Percentiles rank a stretch among this genome's conserved stretches.
phyloP scores from a whole-genome alignment of 768 basidiomycete genomes.

The Suillus ampliporus region DNA sequence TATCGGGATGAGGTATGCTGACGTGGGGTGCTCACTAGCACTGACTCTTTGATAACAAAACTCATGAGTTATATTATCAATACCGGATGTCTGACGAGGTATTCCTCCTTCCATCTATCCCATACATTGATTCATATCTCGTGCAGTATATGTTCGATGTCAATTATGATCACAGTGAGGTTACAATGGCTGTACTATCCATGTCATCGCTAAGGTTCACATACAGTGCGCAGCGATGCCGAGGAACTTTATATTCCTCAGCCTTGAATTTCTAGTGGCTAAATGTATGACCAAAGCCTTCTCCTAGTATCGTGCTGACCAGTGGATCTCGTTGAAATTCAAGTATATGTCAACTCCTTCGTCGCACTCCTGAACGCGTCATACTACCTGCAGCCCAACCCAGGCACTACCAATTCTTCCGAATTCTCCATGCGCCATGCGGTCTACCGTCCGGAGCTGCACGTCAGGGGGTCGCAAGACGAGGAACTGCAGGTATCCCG shows the following conservation, averaged over 20 bases:
- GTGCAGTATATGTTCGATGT: background rate
- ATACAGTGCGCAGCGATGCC: conserved; percentile 2
- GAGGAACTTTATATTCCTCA: background rate
- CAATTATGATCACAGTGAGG: background rate
- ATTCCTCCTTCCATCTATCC: background rate
- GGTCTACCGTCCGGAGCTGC: background rate
- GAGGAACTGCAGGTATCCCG: background rate
- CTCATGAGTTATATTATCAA: background rate
- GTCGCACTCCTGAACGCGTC: conserved; percentile 1
- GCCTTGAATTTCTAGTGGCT: background rate
- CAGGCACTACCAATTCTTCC: background rate
- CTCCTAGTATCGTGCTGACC: background rate
- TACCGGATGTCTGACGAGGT: conserved; percentile 8
- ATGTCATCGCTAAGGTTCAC: background rate
- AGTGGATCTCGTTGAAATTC: background rate
- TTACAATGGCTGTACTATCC: background rate
- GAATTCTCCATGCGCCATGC: background rate
- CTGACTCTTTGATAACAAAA: conserved; percentile 1
- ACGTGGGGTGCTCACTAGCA: background rate
- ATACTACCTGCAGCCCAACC: background rate
- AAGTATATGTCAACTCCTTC: conserved; percentile 11
- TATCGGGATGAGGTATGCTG: background rate
- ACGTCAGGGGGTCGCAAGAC: background rate
- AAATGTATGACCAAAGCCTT: background rate
- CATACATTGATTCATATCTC: background rate